Percentiles rank a stretch among this genome's conserved stretches.
Conservation (phyloP, 1,139 yeast species). For the Meyerozyma guilliermondii region DNA sequence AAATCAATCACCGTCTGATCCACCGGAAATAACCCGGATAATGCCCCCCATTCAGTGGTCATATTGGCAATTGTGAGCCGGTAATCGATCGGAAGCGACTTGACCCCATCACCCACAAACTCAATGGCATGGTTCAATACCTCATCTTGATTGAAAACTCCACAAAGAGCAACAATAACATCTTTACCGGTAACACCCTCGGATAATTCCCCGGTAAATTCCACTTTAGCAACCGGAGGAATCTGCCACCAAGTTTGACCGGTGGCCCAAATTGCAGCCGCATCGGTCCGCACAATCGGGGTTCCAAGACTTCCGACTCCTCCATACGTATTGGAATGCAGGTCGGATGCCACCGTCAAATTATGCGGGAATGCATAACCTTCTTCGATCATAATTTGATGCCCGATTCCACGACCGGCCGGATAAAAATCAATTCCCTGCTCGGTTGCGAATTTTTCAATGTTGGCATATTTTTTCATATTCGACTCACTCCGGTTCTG, state of each 20-base stretch:
- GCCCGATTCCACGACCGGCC: conserved; percentile 99
- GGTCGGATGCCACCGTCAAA: conserved; percentile 93
- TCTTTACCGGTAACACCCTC: conserved; percentile 93
- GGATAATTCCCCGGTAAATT: conserved; percentile 75
- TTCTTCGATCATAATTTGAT: conserved; percentile 97
- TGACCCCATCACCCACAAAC: conserved; percentile 83
- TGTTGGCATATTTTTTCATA: conserved; percentile 78
- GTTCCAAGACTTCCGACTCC: conserved; percentile 96
- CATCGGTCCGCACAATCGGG: conserved; percentile 97
- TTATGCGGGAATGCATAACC: conserved; percentile 96
- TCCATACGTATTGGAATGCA: conserved; percentile 97
- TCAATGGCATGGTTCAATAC: conserved; percentile 97
- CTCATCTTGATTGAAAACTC: conserved; percentile 90
- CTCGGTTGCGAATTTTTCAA: conserved; percentile 79
- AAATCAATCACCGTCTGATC: conserved; percentile 73
- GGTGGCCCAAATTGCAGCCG: conserved; percentile 99
- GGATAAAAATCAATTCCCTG: conserved; percentile 98
- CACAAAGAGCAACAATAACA: conserved; percentile 93
- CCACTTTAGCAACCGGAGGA: conserved; percentile 97
- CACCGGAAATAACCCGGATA: conserved; percentile 93
- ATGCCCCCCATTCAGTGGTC: conserved; percentile 99
- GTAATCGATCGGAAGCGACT: conserved; percentile 75
- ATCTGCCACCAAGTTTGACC: conserved; percentile 99
- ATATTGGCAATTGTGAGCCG: conserved; percentile 95
- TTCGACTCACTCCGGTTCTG: conserved; percentile 89